Evolutionary conservation across 1,139 yeast genomes (phyloP), one percentile per base, ranked within the genome.

Genomic region (Spencermartinsiella ligniputridi): DNA sequence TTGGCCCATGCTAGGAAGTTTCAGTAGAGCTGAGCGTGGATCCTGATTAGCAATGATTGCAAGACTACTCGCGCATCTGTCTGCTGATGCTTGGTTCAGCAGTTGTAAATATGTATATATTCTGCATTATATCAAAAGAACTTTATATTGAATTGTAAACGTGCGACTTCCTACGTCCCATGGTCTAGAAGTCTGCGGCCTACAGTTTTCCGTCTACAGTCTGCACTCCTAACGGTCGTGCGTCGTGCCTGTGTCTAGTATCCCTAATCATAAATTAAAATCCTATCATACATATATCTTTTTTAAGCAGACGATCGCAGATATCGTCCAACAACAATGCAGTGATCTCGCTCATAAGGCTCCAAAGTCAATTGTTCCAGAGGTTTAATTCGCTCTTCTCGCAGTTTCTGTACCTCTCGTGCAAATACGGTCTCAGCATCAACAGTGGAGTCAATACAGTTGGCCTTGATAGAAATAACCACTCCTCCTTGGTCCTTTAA

Each of bases 361-460:
- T 92, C 98, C 71, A 92, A 79, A 46, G 98, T 92, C 71, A 92
- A 82, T 78, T 92, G 98, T 75, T 92, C 98, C 67, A 90, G 76
- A 56, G 98, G 98, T 76, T 92, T 92, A 72, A 92, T 86, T 73
- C 96, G 84, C 78, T 92, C 98, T 73, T 90, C 97, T 76, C 97
- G 86, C 74, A 92, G 81, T 73, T 92, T 92, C 74, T 92, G 97
- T 51, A 92, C 97, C 76, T 92, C 98, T 76, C 97, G 88, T 53
- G 98, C 97, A 68, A 92, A 92, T 54, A 92, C 98, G 51, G 97
- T 90, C 78, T 92, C 97, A 57, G 98, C 98, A 68, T 90, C 97
- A 51, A 92, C 97, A 52, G 98, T 92, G 44, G 97, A 92, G 74
- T 92, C 98, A 69, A 92, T 92, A 88, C 97, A 92, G 88, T 92